Evolutionary conservation across 192 early-diverging fungal genomes (phyloP).

Genomic region (Mortierella hygrophila): DNA sequence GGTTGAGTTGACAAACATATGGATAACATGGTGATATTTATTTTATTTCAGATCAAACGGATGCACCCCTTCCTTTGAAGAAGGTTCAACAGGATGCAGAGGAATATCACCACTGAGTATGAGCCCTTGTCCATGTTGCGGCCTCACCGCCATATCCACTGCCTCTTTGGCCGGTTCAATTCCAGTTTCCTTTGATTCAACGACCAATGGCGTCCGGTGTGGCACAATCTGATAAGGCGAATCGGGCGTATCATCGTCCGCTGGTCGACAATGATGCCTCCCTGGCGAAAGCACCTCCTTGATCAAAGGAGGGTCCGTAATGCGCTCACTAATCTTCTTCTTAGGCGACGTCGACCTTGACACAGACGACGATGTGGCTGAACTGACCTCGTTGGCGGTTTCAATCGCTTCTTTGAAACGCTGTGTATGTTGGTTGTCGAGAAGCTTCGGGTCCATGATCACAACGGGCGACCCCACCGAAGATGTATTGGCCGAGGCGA

Average conservation of each 20-base stretch:
- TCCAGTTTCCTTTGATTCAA: neutral
- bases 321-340: neutral
- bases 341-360: neutral
- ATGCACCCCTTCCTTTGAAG: no score
- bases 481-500: neutral
- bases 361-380: neutral
- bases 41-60: no score
- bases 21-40: no score
- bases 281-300: neutral
- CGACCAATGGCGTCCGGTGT: neutral
- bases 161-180: no score
- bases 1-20: no score
- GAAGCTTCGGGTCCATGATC: neutral
- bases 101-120: neutral
- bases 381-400: conserved; percentile 6
- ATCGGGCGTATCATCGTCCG: neutral
- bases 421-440: conserved; percentile 7
- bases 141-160: neutral
- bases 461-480: neutral
- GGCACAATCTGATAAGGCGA: neutral
- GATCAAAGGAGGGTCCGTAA: neutral
- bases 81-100: no score
- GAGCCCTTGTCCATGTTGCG: neutral
- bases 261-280: neutral
- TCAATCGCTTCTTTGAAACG: conserved; percentile 8